A percentile compares a stretch with the other conserved stretches of the same genome.
Conservation (phyloP, 768 basidiomycete species). For the Kwoniella sp. region DNA sequence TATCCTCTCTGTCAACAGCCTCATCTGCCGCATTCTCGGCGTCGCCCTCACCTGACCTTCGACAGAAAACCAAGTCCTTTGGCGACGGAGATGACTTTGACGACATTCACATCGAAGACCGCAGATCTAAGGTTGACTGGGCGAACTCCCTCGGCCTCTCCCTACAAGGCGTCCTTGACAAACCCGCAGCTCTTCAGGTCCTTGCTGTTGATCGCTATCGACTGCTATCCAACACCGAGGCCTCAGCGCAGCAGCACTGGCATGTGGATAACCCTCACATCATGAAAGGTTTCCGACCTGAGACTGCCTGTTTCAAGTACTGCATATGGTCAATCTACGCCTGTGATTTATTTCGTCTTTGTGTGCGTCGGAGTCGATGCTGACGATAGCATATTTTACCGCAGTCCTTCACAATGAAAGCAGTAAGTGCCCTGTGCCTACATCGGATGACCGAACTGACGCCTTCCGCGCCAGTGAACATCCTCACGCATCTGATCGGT, state of each 20-base stretch:
- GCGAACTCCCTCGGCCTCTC: too few species aligned
- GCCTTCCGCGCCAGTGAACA: conserved; percentile 61
- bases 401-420: conserved; percentile 49
- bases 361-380: background rate
- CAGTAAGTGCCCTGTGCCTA: conserved; percentile 13
- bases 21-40: too few species aligned
- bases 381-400: background rate
- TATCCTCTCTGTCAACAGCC: too few species aligned
- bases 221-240: conserved; percentile 42
- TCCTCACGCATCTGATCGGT: conserved; percentile 74
- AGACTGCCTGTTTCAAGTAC: conserved; percentile 18
- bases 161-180: background rate
- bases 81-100: too few species aligned
- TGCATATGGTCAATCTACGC: conserved; percentile 36
- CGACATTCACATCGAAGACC: too few species aligned
- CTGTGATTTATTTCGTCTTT: conserved; percentile 21
- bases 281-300: conserved; percentile 38
- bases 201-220: background rate
- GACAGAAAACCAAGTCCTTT: too few species aligned
- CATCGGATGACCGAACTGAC: conserved; percentile 3
- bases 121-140: too few species aligned
- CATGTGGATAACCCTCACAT: conserved; percentile 48
- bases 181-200: background rate
- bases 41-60: too few species aligned
- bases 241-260: conserved; percentile 35